Conservation (phyloP, 345 rosid genomes). For the Psidium guajava region DNA sequence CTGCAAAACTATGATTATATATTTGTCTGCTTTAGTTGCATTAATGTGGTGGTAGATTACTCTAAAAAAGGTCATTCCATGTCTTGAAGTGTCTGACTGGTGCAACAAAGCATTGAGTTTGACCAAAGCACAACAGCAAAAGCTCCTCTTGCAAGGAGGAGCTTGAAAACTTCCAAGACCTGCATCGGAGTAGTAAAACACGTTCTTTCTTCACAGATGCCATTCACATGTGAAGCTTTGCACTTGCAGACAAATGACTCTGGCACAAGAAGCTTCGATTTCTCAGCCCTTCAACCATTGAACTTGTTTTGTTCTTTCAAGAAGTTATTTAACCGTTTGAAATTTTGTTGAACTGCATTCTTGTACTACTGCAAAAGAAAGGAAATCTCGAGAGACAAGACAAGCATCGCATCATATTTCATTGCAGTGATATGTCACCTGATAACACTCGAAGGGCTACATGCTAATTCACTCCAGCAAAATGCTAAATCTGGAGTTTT, state of each 20-base stretch:
- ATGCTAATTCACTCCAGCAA: background rate
- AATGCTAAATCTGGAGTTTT: background rate
- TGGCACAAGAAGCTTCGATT: background rate
- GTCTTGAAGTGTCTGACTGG: background rate
- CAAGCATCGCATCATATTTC: background rate
- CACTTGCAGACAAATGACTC: background rate
- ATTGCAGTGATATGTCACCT: background rate
- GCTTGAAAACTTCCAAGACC: background rate
- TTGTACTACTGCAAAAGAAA: background rate
- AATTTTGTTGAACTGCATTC: background rate
- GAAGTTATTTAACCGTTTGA: background rate
- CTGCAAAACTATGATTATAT: background rate
- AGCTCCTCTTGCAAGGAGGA: background rate
- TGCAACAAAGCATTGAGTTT: background rate
- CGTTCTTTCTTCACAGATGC: background rate
- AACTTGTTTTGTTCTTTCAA: background rate
- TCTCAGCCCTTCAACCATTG: background rate
- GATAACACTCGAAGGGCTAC: background rate
- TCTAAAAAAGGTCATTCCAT: background rate
- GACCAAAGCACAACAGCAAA: background rate
- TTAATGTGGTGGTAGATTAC: background rate
- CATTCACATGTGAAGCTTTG: background rate
- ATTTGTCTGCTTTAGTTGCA: background rate
- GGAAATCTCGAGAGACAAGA: background rate
- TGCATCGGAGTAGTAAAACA: background rate